A percentile compares a stretch with the other conserved stretches of the same genome.
phyloP scores from a whole-genome alignment of 1,139 yeast genomes.

The Nadsonia commutata region DNA sequence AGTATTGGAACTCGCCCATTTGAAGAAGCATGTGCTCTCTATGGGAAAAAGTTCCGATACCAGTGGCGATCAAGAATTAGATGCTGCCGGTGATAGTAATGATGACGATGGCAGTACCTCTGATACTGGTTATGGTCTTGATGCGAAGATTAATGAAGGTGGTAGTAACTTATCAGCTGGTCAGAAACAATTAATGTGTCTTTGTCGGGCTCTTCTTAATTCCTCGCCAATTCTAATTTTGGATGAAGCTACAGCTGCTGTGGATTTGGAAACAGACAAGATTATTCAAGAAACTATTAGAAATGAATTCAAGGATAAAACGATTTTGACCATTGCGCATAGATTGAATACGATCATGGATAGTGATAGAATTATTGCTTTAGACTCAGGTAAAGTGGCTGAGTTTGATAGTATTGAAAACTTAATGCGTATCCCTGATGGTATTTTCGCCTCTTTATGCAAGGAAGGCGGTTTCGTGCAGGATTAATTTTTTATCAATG shows the following conservation, averaged over 20 bases:
- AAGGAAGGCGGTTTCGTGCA: conserved; percentile 35
- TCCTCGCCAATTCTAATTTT: conserved; percentile 49
- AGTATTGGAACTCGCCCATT: conserved; percentile 71
- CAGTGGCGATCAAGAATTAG: neutral
- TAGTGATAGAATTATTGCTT: conserved; percentile 54
- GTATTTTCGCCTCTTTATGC: conserved; percentile 49
- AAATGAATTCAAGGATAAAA: conserved; percentile 43
- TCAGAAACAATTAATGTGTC: conserved; percentile 60
- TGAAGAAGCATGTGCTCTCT: conserved; percentile 51
- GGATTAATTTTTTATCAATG: no score
- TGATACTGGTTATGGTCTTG: conserved; percentile 18
- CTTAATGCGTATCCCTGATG: conserved; percentile 29
- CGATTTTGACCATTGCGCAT: conserved; percentile 72
- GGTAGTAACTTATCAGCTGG: conserved; percentile 68
- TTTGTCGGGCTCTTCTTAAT: conserved; percentile 57
- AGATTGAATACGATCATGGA: conserved; percentile 72
- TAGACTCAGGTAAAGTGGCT: conserved; percentile 51
- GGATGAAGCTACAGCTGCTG: conserved; percentile 82
- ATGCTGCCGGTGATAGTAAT: neutral
- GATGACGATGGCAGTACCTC: conserved; percentile 9
- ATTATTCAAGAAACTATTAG: conserved; percentile 64
- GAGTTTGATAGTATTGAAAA: conserved; percentile 56
- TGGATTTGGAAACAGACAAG: conserved; percentile 65
- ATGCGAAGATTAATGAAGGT: conserved; percentile 42
- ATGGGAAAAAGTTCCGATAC: conserved; percentile 26